Evolutionary conservation across 106 monocot species (phyloP), one percentile per base, ranked within the genome.

Genomic region (Posidonia australis): DNA sequence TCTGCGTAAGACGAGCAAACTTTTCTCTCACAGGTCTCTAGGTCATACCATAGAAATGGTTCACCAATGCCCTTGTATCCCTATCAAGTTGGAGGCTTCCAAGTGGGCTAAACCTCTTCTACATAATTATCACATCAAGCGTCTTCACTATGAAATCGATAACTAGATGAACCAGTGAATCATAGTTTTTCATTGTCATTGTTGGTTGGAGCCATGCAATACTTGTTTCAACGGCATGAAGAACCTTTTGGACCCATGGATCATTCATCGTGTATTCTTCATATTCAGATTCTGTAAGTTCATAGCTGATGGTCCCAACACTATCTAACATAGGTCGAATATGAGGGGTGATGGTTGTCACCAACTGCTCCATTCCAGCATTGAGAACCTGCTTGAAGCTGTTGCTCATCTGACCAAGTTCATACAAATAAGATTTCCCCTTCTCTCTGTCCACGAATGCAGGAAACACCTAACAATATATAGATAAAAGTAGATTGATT

Each of bases 91-190:
- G 96, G 26, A 96, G 80, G 29, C 96, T 84, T 5, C 96, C 96
- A 10, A 96, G 80, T 72, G 87, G 96, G 62, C 77, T 96, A 54
- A 96, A 96, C 67, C 87, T 68, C 49, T 96, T 96, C 78, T 96
- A 90, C 87, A 96, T 87, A 90, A 90, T 82, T 49, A 96, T 84
- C 27, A 90, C 96, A 48, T 96, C 96, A 5, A 96, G 82, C 75
- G 87, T 70, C 77, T 83, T 90, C n/a, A n/a, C n/a, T n/a, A n/a
- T n/a, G n/a, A n/a, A n/a, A n/a, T n/a, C n/a, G n/a, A n/a, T n/a
- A n/a, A n/a, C n/a, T n/a, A n/a, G n/a, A n/a, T n/a, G n/a, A n/a
- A n/a, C n/a, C n/a, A n/a, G n/a, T n/a, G n/a, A n/a, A n/a, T n/a
- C n/a, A n/a, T n/a, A n/a, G n/a, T n/a, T n/a, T n/a, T n/a, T n/a